Percentiles rank a stretch among this genome's conserved stretches.
These are phyloP conservation scores for Penicillium longicatenatum DNA, from an alignment of 495 filamentous ascomycete species.

Conservation along the genomic window DNA sequence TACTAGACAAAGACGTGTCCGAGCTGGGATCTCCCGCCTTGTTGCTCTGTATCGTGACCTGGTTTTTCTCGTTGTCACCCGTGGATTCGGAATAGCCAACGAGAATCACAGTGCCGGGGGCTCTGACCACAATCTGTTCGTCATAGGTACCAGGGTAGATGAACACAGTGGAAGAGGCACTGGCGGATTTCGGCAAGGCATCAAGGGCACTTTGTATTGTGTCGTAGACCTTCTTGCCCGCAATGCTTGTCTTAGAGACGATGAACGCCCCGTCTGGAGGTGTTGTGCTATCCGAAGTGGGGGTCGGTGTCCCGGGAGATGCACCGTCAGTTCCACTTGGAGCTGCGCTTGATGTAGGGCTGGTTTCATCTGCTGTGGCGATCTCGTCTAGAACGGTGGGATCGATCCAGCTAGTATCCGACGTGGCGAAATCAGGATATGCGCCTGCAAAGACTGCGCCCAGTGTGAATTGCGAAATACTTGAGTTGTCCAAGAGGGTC, in stretches of 20 bases:
- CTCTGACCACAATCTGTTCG: neutral
- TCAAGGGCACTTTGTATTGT: slow-evolving; percentile 2
- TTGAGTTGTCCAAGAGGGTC: neutral
- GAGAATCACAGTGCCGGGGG: neutral
- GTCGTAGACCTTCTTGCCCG: neutral
- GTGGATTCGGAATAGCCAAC: slow-evolving; percentile 1
- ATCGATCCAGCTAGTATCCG: slow-evolving; percentile 16
- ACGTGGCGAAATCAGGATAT: slow-evolving; percentile 7
- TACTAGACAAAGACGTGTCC: neutral
- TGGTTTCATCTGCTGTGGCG: slow-evolving; percentile 5
- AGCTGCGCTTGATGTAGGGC: neutral
- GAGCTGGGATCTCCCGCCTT: neutral
- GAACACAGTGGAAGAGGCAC: neutral
- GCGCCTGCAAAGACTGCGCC: slow-evolving; percentile 4
- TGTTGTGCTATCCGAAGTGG: neutral
- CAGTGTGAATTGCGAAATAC: slow-evolving; percentile 1
- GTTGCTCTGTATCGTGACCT: slow-evolving; percentile 2
- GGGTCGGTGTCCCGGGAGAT: neutral
- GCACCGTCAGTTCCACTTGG: neutral
- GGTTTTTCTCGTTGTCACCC: neutral
- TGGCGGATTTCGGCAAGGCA: neutral
- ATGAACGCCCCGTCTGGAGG: slow-evolving; percentile 7
- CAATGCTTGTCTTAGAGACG: slow-evolving; percentile 3
- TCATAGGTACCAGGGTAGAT: slow-evolving; percentile 6
- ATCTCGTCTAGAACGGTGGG: slow-evolving; percentile 5